Base-by-base conservation (phyloP, 495 filamentous ascomycete genomes). In the Geoglossum glabrum region DNA sequence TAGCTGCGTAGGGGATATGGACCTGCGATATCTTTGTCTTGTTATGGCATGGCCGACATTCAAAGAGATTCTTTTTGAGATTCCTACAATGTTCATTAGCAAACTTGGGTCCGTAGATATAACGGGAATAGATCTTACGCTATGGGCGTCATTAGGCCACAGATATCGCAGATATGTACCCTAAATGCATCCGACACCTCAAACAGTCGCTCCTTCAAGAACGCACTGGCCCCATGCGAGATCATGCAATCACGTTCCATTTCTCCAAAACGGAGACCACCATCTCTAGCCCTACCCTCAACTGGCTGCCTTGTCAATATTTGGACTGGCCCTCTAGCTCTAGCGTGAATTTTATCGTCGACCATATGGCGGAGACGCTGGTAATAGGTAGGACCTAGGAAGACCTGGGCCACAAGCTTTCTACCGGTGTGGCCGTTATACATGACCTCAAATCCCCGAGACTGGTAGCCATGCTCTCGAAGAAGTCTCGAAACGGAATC, bases 241-340 rank as follows among this genome's bases (percentile, higher is more conserved):
- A 99, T 97, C 93, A 99, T 97, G 72, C 92, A 99, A 79, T 99
- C 92, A 69, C 92, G 90, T 72, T 99, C 92, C 92, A 99, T 99
- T 77, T 99, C 92, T 80, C 92, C 92, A 78, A 99, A 99, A 65
- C 92, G 88, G 49, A 99, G 79, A 73, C 92, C 92, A 77, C 92
- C 92, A 69, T 99, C 92, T 73, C 92, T 78, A 0, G 92, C 93
- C 75, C 92, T 81, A 80, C 92, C 92, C 69, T 99, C 92, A 11
- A 97, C 90, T n/a, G 92, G 92, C 72, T 99, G 92, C 31, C 93
- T 77, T 0, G 92, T 99, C 69, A 99, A 76, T 63, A 99, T 99
- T 75, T 97, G 93, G 28, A 94, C 85, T 8, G 92, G 92, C 21
- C 92, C 92, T 68, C 92, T 79, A 6, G 92, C 92, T 68, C 92